phyloP scores from a whole-genome alignment of 345 rosid species.

The Microthlaspi erraticum region DNA sequence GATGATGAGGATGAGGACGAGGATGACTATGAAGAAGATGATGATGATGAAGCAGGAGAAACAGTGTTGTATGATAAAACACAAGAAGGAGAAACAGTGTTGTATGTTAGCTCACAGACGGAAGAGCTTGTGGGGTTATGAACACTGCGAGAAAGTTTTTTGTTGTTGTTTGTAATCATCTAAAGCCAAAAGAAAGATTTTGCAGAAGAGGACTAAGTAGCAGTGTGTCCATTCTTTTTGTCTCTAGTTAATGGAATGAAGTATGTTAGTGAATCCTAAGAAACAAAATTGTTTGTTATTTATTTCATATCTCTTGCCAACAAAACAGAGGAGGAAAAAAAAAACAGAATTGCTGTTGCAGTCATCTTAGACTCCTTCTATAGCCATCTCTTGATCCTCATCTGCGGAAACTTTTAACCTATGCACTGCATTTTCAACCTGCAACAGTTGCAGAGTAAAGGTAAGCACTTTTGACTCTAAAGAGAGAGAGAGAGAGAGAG shows the following conservation, averaged over 20 bases:
- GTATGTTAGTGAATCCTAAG: constrained; percentile 9
- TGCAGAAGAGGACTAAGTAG: constrained; percentile 36
- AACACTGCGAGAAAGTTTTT: constrained; percentile 2
- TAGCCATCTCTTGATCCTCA: constrained; percentile 46
- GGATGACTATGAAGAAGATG: constrained; percentile 10
- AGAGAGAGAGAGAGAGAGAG: not conserved
- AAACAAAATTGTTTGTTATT: constrained; percentile 5
- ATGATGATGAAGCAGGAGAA: constrained; percentile 35
- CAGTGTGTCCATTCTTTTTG: constrained; percentile 31
- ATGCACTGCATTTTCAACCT: constrained; percentile 72
- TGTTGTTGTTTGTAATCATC: constrained; percentile 31
- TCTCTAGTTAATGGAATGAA: constrained; percentile 34
- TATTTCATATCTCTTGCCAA: constrained; percentile 24
- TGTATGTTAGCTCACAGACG: constrained; percentile 20
- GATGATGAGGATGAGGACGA: constrained; percentile 40
- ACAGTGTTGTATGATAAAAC: not conserved
- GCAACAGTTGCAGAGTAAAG: constrained; percentile 21
- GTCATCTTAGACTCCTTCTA: constrained; percentile 28
- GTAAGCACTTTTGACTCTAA: not conserved
- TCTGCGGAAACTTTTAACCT: constrained; percentile 57
- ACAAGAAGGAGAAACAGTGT: constrained; percentile 7
- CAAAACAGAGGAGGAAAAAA: not conserved
- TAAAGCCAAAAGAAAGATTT: constrained; percentile 37
- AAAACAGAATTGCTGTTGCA: not conserved
- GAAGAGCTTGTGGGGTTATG: constrained; percentile 44